phyloP scores from a whole-genome alignment of 495 filamentous ascomycete species.

The Penicillium paxilli region DNA sequence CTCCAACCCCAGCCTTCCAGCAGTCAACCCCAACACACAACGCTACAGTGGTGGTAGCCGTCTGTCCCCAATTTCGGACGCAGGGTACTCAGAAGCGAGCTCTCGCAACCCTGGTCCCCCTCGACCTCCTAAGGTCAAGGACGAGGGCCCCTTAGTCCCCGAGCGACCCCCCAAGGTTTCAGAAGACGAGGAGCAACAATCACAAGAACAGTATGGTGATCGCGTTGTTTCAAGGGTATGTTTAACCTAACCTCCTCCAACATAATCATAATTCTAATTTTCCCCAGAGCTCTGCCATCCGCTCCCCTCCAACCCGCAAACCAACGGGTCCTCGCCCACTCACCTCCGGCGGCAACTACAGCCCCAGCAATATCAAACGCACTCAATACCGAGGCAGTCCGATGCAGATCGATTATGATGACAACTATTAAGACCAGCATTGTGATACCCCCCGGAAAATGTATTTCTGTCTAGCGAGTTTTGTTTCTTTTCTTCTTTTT shows the following conservation, averaged over 20 bases:
- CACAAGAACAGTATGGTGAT: conserved; percentile 41
- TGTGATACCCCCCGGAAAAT: conserved; percentile 29
- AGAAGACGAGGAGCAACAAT: conserved; percentile 36
- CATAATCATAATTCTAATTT: background rate
- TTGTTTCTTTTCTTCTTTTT: conserved; percentile 14
- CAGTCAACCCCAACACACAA: conserved; percentile 37
- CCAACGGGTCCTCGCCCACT: conserved; percentile 57
- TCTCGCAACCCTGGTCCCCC: conserved; percentile 39
- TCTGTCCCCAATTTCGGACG: conserved; percentile 54
- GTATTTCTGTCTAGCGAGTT: conserved; percentile 20
- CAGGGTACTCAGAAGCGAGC: conserved; percentile 49
- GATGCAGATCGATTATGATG: conserved; percentile 46
- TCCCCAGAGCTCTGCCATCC: conserved; percentile 40
- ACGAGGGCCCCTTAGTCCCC: conserved; percentile 52
- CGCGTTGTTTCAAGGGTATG: conserved; percentile 45
- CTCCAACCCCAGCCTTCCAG: conserved; percentile 53
- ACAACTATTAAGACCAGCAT: conserved; percentile 33
- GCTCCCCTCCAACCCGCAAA: conserved; percentile 50
- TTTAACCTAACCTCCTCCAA: conserved; percentile 1
- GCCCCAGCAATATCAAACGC: conserved; percentile 46
- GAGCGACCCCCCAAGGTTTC: conserved; percentile 46
- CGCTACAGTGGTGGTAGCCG: conserved; percentile 47
- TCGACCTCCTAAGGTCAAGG: conserved; percentile 54
- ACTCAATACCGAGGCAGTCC: conserved; percentile 49
- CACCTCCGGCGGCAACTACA: conserved; percentile 45